Percentiles rank a stretch among this genome's conserved stretches.
phyloP scores from a whole-genome alignment of 129 eudicot species.

The Flaveria trinervia region DNA sequence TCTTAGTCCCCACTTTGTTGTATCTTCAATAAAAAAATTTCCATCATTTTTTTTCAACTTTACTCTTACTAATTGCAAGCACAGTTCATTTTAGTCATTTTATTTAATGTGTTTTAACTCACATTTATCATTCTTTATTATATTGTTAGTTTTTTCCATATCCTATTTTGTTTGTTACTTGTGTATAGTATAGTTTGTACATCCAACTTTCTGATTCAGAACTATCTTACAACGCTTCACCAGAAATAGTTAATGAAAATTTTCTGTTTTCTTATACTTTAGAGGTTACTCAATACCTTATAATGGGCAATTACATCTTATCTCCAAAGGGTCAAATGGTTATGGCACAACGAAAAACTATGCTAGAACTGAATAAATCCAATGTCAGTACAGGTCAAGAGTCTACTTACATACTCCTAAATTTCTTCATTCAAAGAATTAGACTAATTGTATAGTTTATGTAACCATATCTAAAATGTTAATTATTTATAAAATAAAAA shows the following conservation, averaged over 20 bases:
- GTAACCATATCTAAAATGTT: background rate
- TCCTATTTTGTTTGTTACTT: background rate
- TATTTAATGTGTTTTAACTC: background rate
- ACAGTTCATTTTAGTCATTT: background rate
- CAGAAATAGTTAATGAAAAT: background rate
- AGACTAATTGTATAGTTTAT: background rate
- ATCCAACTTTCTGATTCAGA: background rate
- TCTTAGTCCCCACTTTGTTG: background rate
- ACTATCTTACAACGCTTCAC: background rate
- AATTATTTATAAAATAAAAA: background rate
- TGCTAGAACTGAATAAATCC: background rate
- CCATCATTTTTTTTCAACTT: background rate
- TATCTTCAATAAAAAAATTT: background rate
- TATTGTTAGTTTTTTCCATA: background rate
- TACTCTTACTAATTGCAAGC: background rate
- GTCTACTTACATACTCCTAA: background rate
- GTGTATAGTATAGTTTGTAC: background rate
- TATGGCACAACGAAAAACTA: background rate
- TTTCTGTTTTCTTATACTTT: background rate
- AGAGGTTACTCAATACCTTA: slow-evolving; percentile 2
- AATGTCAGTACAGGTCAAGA: background rate
- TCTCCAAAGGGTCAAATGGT: background rate
- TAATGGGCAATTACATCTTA: slow-evolving; percentile 2
- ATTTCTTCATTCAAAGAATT: background rate
- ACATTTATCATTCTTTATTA: background rate